phyloP scores from a whole-genome alignment of 202 grass and related monocot genomes.

The Setaria viridis region DNA sequence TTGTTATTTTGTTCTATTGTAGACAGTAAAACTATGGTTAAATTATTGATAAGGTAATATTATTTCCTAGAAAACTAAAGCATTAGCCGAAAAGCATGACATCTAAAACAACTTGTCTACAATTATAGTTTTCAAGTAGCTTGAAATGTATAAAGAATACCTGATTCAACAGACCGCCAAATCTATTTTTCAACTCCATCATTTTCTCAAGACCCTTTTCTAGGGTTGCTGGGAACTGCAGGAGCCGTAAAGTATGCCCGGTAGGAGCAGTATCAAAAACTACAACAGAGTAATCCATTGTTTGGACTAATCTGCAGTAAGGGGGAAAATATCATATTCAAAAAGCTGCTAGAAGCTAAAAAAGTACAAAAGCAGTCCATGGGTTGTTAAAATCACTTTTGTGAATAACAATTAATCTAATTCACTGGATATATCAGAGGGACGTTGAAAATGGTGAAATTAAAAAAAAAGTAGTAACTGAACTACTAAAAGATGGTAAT shows the following conservation, averaged over 20 bases:
- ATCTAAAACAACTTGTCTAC: neutral
- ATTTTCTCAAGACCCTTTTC: conserved; percentile 99
- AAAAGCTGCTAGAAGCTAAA: conserved; percentile 6
- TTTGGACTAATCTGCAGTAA: conserved; percentile 94
- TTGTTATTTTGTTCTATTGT: conserved; percentile 34
- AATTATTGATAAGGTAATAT: neutral
- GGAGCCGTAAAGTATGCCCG: conserved; percentile 90
- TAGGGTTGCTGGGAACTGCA: conserved; percentile 97
- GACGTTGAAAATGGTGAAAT: neutral
- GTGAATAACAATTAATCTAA: neutral
- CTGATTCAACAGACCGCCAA: conserved; percentile 92
- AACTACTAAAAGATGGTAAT: conserved; percentile 1
- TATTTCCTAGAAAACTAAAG: neutral
- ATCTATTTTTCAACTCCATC: conserved; percentile 94
- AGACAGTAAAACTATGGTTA: neutral
- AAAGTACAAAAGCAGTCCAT: neutral
- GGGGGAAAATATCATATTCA: conserved; percentile 23
- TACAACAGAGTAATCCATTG: conserved; percentile 99
- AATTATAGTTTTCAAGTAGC: conserved; percentile 5
- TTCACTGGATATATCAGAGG: neutral
- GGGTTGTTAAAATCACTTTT: neutral
- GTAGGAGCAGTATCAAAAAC: conserved; percentile 99
- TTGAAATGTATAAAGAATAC: conserved; percentile 56
- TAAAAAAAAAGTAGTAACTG: neutral
- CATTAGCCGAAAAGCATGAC: neutral